Evolutionary conservation across 1,139 yeast genomes (phyloP).

Genomic region (Saccharomyces hybrid): DNA sequence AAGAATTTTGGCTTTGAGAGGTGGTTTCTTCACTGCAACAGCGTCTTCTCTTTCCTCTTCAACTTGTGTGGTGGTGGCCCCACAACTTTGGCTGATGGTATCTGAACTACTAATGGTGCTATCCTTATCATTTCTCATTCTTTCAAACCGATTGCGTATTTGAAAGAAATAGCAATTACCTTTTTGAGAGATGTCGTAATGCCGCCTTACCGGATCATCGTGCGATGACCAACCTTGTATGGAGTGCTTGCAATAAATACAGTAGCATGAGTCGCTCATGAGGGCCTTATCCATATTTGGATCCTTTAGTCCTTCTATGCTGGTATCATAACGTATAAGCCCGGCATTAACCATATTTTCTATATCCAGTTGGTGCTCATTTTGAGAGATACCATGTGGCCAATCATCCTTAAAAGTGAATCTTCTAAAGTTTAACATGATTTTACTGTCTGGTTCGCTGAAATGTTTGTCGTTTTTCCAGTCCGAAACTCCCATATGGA

Average conservation of each 20-base stretch:
- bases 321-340: slow-evolving; percentile 21
- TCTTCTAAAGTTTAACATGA: slow-evolving; percentile 12
- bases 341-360: slow-evolving; percentile 22
- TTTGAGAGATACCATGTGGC: slow-evolving; percentile 4
- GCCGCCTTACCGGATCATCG: slow-evolving; percentile 16
- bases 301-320: slow-evolving; percentile 18
- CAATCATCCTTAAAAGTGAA: slow-evolving; percentile 16
- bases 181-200: slow-evolving; percentile 9
- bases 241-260: slow-evolving; percentile 21
- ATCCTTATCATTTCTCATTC: not conserved
- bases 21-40: not conserved
- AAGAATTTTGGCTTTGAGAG: not conserved
- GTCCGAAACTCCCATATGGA: slow-evolving; percentile 10
- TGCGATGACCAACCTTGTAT: slow-evolving; percentile 11
- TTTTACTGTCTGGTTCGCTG: slow-evolving; percentile 13
- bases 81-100: not conserved
- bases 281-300: slow-evolving; percentile 7
- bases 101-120: not conserved
- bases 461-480: slow-evolving; percentile 18
- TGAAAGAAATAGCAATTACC: slow-evolving; percentile 23
- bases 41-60: not conserved
- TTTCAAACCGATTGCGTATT: slow-evolving; percentile 3
- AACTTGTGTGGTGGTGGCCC: not conserved
- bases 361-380: slow-evolving; percentile 5
- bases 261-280: slow-evolving; percentile 16